Base-by-base conservation (phyloP, 1,284 basidiomycete genomes). In the Omphalotus olearius region DNA sequence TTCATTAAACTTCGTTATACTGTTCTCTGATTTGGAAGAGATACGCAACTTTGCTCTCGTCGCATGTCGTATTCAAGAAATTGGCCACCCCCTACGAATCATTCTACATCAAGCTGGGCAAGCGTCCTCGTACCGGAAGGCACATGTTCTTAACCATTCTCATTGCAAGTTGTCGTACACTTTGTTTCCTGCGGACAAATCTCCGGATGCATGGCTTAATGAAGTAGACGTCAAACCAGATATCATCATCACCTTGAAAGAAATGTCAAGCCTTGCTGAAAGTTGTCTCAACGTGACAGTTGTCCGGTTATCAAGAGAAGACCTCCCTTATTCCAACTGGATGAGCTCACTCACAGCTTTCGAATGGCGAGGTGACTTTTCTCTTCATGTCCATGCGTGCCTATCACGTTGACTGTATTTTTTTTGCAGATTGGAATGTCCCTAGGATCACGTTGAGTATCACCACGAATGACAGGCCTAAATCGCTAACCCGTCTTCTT, bases 401-500 rank as follows among this genome's bases (percentile, higher is more conserved):
- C 44, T 17, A 26, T 47, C 47, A 54, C 33, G 45, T 45, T 51
- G 26, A 47, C 38, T 18, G 17, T 53, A 38, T 41, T 13, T 10
- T n/a, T 41, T 13, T 33, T 33, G 30, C 60, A 93, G 90, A 82
- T 62, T 93, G 88, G 88, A 74, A 90, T 59, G 62, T 67, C 1
- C 88, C 88, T 2, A 71, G 68, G 33, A 68, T 92, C 23, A 84
- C 88, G 33, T 66, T 92, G 38, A 79, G 76, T 40, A 75, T 93
- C 38, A 85, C 92, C 48, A 92, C 90, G 0, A 83, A 90, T 55
- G 75, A 88, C 61, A 75, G 91, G 45, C 83, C 89, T 6, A 63
- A 66, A n/a, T 92, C 91, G 0, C 76, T 93, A 1, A 58, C 59
- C 11, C 82, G 91, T 6, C 72, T 93, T 1, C 63, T 93, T 7